phyloP scores from a whole-genome alignment of 2,329 filamentous ascomycete species.

The Trichoderma sp. region DNA sequence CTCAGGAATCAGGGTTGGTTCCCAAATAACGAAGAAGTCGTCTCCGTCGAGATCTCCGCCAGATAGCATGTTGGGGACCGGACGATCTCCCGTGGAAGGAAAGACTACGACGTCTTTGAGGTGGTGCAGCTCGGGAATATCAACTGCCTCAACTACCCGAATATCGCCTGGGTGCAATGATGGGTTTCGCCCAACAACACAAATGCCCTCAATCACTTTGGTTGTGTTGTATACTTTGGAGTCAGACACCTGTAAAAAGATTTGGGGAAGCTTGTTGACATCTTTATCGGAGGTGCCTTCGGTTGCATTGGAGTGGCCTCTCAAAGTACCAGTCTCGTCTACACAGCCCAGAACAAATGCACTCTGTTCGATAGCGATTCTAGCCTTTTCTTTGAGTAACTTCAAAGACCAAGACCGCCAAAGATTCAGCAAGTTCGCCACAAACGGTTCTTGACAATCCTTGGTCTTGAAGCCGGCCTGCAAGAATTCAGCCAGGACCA shows the following conservation, averaged over 20 bases:
- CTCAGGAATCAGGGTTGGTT: conserved; percentile 69
- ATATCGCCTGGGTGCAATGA: conserved; percentile 93
- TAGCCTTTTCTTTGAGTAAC: conserved; percentile 88
- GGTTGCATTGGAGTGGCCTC: conserved; percentile 66
- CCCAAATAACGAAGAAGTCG: conserved; percentile 95
- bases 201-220: conserved; percentile 72
- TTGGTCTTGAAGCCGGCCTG: conserved; percentile 74
- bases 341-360: conserved; percentile 87
- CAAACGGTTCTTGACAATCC: conserved; percentile 72
- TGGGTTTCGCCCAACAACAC: conserved; percentile 86
- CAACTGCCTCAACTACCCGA: conserved; percentile 81
- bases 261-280: conserved; percentile 69
- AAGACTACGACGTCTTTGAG: conserved; percentile 87
- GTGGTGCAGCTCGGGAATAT: conserved; percentile 73
- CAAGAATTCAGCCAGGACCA: conserved; percentile 76
- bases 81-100: conserved; percentile 78
- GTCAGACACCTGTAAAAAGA: conserved; percentile 82
- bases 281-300: conserved; percentile 49
- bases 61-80: conserved; percentile 91
- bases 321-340: conserved; percentile 78
- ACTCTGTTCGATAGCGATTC: conserved; percentile 78
- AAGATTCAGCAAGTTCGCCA: conserved; percentile 74
- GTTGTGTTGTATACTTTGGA: conserved; percentile 58
- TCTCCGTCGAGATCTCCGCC: conserved; percentile 96
- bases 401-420: conserved; percentile 93